Percentiles rank a stretch among this genome's conserved stretches.
phyloP scores from a whole-genome alignment of 2,329 filamentous ascomycete genomes.

The Setomelanomma holmii region DNA sequence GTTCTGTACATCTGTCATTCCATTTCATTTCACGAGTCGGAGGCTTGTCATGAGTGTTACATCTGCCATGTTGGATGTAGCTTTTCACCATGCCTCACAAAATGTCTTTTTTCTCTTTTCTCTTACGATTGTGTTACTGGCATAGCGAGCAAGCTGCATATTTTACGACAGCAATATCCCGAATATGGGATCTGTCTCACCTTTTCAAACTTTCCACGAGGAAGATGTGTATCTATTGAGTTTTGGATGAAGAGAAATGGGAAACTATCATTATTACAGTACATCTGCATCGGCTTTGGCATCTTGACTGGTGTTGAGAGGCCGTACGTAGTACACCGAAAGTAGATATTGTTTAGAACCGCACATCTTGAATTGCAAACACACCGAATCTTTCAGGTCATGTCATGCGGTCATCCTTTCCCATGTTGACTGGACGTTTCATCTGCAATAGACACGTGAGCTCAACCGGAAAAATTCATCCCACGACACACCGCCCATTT shows the following conservation, averaged over 20 bases:
- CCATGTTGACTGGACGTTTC: background rate
- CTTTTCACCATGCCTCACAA: conserved; percentile 4
- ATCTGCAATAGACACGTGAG: background rate
- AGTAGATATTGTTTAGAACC: too few species aligned
- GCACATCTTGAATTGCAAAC: background rate
- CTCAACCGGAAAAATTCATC: background rate
- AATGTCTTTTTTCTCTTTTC: conserved; percentile 16
- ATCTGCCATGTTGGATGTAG: conserved; percentile 9
- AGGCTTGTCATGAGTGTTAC: conserved; percentile 9
- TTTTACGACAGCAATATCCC: conserved; percentile 10
- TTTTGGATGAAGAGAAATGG: conserved; percentile 3
- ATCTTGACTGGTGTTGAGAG: too few species aligned
- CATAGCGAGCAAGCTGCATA: conserved; percentile 44
- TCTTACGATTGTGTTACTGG: conserved; percentile 48
- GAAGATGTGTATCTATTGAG: conserved; percentile 25
- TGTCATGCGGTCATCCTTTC: background rate
- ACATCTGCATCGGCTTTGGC: conserved; percentile 1
- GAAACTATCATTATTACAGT: conserved; percentile 7
- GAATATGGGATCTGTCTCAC: background rate
- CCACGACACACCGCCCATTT: conserved; percentile 6
- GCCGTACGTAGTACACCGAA: too few species aligned
- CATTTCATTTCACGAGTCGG: conserved; percentile 13
- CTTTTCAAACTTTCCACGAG: conserved; percentile 8
- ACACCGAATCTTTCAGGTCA: background rate
- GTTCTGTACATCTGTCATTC: background rate